Evolutionary conservation across 1,284 basidiomycete species (phyloP).

Genomic region (Erythrobasidium hasegawianum): DNA sequence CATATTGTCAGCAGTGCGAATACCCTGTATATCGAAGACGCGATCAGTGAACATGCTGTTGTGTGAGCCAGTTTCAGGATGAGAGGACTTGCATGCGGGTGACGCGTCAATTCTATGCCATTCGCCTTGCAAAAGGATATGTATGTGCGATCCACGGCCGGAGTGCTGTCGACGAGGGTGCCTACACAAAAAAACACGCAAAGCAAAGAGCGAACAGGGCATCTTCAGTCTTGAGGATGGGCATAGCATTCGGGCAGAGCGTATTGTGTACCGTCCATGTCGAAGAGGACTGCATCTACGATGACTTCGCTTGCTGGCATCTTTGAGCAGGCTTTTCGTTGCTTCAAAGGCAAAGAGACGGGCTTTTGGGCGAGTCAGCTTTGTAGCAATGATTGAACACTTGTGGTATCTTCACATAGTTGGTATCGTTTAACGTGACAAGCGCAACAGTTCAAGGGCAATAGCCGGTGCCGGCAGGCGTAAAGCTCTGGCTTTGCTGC

Average conservation of each 20-base stretch:
- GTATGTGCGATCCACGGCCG: conserved; percentile 29
- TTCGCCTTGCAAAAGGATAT: conserved; percentile 9
- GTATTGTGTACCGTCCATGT: conserved; percentile 30
- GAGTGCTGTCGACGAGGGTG: conserved; percentile 35
- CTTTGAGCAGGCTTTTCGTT: too few relatives aligned
- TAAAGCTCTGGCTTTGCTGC: too few relatives aligned
- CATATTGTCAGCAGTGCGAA: conserved; percentile 23
- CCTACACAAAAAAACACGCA: not conserved
- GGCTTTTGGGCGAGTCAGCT: too few relatives aligned
- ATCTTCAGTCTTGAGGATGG: too few relatives aligned
- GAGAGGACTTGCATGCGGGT: conserved; percentile 21
- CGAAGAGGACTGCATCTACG: conserved; percentile 34
- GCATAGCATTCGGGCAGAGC: not conserved
- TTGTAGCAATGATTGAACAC: too few relatives aligned
- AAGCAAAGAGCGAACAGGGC: too few relatives aligned
- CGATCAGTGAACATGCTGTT: too few relatives aligned
- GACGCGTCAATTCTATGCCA: conserved; percentile 10
- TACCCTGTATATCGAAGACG: conserved; percentile 3
- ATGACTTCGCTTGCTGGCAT: conserved; percentile 16
- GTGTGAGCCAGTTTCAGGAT: too few relatives aligned
- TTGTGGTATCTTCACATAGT: too few relatives aligned
- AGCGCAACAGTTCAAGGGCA: too few relatives aligned
- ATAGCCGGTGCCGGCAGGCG: too few relatives aligned
- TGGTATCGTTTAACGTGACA: too few relatives aligned
- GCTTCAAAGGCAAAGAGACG: not conserved